Evolutionary conservation across 345 rosid species (phyloP), one percentile per base, ranked within the genome.

Genomic region (Zanthoxylum bungeanum): DNA sequence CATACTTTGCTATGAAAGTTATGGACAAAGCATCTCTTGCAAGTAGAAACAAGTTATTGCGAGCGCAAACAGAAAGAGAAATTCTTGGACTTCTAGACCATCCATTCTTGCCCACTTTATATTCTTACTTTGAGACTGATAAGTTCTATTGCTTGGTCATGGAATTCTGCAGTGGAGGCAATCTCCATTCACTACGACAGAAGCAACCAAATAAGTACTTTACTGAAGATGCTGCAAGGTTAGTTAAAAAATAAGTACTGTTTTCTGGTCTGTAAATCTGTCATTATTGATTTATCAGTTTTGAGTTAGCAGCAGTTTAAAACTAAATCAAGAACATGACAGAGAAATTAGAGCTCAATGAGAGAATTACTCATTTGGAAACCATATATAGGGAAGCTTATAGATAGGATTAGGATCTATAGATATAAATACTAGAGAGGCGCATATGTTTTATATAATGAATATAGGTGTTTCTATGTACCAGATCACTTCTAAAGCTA

Each of bases 1-100:
- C 91, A 0, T 69, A 81, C 70, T 93, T 93, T 31, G 97, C 98
- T 6, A 88, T 91, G 96, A 88, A 88, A 73, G 87, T 88, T 3
- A 88, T 88, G 90, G 93, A 88, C 79, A 86, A 81, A 67, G 87
- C 93, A 42, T 93, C 98, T 19, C 91, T 93, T 33, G 97, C 86
- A 9, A 89, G 92, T 52, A 84, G 98, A 69, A 93, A 93, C 87
- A 93, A 93, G 85, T 73, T 93, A 8, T 82, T 88, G 37, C 77
- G 91, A 65, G 85, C 93, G 19, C 90, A 87, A 25, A 89, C 88
- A 3, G 93, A 89, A 73, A 76, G 86, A 78, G 91, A 89, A 83
- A 87, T 89, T 55, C 83, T 89, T 4, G 84, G 86, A 42, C 88
- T 80, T 52, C 90, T 87, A 42, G 91, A 89, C 55, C 93, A 89